Conservation (phyloP, 2,329 filamentous ascomycete genomes). For the Zasmidium angulare region DNA sequence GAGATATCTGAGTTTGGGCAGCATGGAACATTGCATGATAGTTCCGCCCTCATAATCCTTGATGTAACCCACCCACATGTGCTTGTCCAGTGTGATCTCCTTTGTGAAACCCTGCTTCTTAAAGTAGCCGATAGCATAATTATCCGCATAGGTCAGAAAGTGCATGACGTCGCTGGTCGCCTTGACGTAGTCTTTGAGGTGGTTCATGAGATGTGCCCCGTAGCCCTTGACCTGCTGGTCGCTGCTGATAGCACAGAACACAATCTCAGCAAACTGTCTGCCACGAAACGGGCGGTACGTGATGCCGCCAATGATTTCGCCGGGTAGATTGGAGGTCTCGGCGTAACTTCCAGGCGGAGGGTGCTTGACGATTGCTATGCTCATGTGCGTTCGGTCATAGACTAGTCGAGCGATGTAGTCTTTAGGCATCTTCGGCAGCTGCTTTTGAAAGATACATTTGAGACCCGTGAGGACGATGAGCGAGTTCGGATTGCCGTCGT, state of each 20-base stretch:
- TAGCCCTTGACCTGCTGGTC: slow-evolving; percentile 99
- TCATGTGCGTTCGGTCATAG: slow-evolving; percentile 93
- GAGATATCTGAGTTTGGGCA: slow-evolving; percentile 90
- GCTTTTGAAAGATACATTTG: slow-evolving; percentile 98
- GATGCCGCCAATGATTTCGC: slow-evolving; percentile 68
- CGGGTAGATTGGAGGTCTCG: slow-evolving; percentile 29
- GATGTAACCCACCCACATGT: slow-evolving; percentile 98
- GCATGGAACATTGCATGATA: slow-evolving; percentile 99
- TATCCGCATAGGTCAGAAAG: slow-evolving; percentile 97
- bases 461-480: slow-evolving; percentile 92
- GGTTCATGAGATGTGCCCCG: slow-evolving; percentile 95
- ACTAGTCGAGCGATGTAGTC: slow-evolving; percentile 97
- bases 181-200: slow-evolving; percentile 97
- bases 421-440: slow-evolving; percentile 98
- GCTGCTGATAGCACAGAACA: slow-evolving; percentile 95
- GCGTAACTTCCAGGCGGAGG: slow-evolving; percentile 56
- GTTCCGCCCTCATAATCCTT: slow-evolving; percentile 99
- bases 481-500: slow-evolving; percentile 83
- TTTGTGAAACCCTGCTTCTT: slow-evolving; percentile 99
- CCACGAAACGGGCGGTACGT: slow-evolving; percentile 93
- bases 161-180: slow-evolving; percentile 97
- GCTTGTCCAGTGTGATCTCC: slow-evolving; percentile 87
- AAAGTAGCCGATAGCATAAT: slow-evolving; percentile 98
- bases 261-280: slow-evolving; percentile 93
- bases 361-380: slow-evolving; percentile 96